Evolutionary conservation across 345 rosid species (phyloP).

Genomic region (Geranium rotundifolium): DNA sequence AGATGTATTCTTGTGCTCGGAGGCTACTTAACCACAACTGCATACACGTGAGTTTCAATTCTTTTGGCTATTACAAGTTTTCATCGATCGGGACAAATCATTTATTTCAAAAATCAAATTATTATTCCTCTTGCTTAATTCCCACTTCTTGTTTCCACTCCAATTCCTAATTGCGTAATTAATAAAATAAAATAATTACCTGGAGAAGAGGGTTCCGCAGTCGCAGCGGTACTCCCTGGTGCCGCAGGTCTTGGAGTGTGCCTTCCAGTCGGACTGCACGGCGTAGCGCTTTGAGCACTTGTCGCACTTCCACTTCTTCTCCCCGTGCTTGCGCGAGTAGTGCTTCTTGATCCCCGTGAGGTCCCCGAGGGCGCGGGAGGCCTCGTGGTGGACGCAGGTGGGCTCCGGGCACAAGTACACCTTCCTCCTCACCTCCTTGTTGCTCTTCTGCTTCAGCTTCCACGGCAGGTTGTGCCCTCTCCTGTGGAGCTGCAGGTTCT

Average conservation of each 20-base stretch:
- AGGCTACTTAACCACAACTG: no score
- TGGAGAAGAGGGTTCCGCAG: slow-evolving; percentile 81
- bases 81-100: no score
- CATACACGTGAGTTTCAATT: no score
- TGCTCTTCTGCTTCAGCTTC: slow-evolving; percentile 72
- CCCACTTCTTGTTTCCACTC: no score
- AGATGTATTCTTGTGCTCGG: no score
- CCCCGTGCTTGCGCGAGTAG: slow-evolving; percentile 71
- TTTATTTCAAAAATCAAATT: no score
- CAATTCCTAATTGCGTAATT: no score
- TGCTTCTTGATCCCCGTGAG: slow-evolving; percentile 80
- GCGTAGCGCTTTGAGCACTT: slow-evolving; percentile 74
- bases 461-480: slow-evolving; percentile 86
- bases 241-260: slow-evolving; percentile 18
- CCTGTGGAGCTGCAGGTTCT: slow-evolving; percentile 75
- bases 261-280: slow-evolving; percentile 86
- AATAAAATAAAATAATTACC: slow-evolving; percentile 38
- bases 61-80: no score
- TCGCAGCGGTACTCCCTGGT: slow-evolving; percentile 77
- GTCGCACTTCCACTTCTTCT: slow-evolving; percentile 85
- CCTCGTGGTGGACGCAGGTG: slow-evolving; percentile 78
- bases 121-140: no score
- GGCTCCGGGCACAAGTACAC: slow-evolving; percentile 81
- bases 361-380: slow-evolving; percentile 76
- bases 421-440: slow-evolving; percentile 69